Evolutionary conservation across 805 yeast species (phyloP).

Genomic region (Isabelozyma heimii): DNA sequence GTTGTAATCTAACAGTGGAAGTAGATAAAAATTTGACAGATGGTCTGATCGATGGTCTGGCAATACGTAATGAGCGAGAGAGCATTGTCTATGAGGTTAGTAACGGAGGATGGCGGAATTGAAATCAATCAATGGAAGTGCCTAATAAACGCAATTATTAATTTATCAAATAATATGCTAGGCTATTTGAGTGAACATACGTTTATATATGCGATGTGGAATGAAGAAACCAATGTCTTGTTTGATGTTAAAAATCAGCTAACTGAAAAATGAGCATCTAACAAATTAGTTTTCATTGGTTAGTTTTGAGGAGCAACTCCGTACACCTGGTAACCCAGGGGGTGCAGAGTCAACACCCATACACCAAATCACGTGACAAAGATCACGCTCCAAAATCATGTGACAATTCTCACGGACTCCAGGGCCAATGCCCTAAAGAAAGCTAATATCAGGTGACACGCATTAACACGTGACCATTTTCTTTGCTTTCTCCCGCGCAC

Average conservation of each 20-base stretch:
- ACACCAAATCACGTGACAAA: not conserved
- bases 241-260: not conserved
- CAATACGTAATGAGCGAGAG: constrained; percentile 37
- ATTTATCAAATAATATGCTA: too few relatives aligned
- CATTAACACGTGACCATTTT: not conserved
- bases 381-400: not conserved
- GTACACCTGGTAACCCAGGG: not conserved
- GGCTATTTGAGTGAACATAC: not conserved
- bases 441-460: not conserved
- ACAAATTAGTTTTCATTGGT: not conserved
- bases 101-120: not conserved
- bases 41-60: constrained; percentile 21
- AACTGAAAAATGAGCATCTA: not conserved
- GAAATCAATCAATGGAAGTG: not conserved
- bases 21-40: constrained; percentile 33
- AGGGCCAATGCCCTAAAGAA: not conserved
- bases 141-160: too few relatives aligned
- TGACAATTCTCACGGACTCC: not conserved
- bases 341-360: not conserved
- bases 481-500: not conserved
- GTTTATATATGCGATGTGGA: not conserved
- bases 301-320: not conserved
- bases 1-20: constrained; percentile 23
- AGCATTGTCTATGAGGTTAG: constrained; percentile 18
- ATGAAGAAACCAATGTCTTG: not conserved